phyloP scores from a whole-genome alignment of 352 stramenopile species.

The Globisporangium perplexum region DNA sequence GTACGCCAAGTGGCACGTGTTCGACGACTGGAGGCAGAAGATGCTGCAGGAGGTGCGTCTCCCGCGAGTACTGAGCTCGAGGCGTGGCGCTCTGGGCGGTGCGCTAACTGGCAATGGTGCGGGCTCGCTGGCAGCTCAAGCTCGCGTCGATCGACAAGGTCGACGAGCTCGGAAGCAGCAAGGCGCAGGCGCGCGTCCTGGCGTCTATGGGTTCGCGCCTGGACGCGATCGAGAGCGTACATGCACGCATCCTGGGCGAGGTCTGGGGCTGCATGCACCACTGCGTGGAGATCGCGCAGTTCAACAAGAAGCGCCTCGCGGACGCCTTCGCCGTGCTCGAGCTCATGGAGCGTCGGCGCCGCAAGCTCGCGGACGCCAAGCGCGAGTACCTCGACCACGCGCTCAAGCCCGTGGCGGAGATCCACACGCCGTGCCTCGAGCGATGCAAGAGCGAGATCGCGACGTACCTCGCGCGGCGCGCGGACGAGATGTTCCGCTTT shows the following conservation, averaged over 20 bases:
- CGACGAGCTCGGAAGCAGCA: constrained; percentile 63
- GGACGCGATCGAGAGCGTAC: constrained; percentile 47
- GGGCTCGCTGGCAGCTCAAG: constrained; percentile 45
- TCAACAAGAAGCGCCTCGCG: constrained; percentile 52
- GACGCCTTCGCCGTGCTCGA: constrained; percentile 75
- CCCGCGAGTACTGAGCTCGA: too few relatives aligned
- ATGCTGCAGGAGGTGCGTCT: constrained; percentile 66
- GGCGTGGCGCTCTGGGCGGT: too few relatives aligned
- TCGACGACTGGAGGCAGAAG: constrained; percentile 80
- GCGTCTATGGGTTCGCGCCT: constrained; percentile 64
- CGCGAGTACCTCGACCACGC: constrained; percentile 69
- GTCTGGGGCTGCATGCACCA: constrained; percentile 79
- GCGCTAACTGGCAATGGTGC: too few relatives aligned
- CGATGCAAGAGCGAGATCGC: constrained; percentile 60
- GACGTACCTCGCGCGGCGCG: constrained; percentile 40
- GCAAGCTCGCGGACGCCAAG: constrained; percentile 47
- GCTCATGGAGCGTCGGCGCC: constrained; percentile 62
- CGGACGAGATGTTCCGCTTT: constrained; percentile 59
- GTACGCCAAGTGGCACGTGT: constrained; percentile 64
- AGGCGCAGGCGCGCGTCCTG: constrained; percentile 60
- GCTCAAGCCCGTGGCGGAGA: constrained; percentile 33
- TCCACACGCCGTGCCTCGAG: constrained; percentile 40
- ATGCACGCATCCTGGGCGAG: constrained; percentile 61
- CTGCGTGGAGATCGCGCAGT: constrained; percentile 79
- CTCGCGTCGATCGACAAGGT: constrained; percentile 49